These are phyloP conservation scores for Botrytis medusae DNA, from an alignment of 2,329 filamentous ascomycete species.

Conservation along the genomic window DNA sequence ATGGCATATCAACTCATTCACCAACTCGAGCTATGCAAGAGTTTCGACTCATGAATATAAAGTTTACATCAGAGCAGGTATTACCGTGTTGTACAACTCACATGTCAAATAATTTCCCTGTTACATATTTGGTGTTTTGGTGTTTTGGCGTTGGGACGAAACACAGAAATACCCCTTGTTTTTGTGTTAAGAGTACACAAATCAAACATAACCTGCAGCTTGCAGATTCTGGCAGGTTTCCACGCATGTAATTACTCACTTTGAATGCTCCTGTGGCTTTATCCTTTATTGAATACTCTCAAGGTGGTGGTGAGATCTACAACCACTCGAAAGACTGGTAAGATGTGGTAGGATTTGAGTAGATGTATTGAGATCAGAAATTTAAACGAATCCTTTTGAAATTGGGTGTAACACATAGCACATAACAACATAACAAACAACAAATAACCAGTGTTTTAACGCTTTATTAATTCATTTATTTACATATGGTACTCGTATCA, in stretches of 20 bases:
- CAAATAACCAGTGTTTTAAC: background rate
- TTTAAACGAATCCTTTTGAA: background rate
- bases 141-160: background rate
- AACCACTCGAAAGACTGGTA: background rate
- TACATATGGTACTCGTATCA: too few species aligned
- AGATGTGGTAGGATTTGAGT: background rate
- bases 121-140: background rate
- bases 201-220: background rate
- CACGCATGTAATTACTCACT: background rate
- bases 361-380: background rate
- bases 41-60: background rate
- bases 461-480: background rate
- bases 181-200: background rate
- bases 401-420: background rate
- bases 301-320: background rate
- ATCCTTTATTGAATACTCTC: background rate
- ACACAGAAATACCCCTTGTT: background rate
- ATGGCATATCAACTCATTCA: background rate
- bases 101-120: background rate
- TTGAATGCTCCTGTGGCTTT: background rate
- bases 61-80: background rate
- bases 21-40: background rate
- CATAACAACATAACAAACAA: background rate
- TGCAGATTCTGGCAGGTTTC: background rate
- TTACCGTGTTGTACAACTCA: background rate